Percentiles rank a stretch among this genome's conserved stretches.
These are phyloP conservation scores for Boletus sp. DNA, from an alignment of 768 basidiomycete species.

Conservation along the genomic window DNA sequence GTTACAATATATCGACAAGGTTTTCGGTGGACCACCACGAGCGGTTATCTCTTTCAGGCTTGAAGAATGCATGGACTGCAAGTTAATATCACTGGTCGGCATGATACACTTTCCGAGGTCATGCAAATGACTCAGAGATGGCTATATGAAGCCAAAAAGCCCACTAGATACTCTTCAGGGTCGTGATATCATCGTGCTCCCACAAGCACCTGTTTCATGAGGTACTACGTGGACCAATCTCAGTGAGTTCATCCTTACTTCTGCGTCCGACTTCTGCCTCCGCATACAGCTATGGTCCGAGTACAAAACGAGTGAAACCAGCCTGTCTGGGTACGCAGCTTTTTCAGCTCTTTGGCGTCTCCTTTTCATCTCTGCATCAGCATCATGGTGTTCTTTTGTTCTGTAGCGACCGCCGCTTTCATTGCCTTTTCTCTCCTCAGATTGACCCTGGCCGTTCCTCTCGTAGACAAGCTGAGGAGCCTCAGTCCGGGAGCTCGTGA, in stretches of 20 bases:
- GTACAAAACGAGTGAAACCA: slow-evolving; percentile 2
- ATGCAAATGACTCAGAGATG: not conserved
- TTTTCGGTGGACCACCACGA: not conserved
- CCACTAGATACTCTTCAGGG: not conserved
- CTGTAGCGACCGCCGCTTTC: not conserved
- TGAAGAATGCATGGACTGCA: not conserved
- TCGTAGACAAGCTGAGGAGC: slow-evolving; percentile 12
- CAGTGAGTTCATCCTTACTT: not conserved
- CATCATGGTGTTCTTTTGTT: slow-evolving; percentile 11
- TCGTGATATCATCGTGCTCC: not conserved
- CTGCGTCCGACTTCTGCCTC: not conserved
- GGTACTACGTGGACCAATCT: not conserved
- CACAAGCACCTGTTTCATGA: not conserved
- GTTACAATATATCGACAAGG: not conserved
- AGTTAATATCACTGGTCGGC: not conserved
- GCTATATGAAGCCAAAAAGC: not conserved
- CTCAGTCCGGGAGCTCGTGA: slow-evolving; percentile 20
- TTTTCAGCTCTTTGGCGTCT: not conserved
- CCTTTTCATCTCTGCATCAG: not conserved
- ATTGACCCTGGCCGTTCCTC: slow-evolving; percentile 7
- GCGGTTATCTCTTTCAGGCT: not conserved
- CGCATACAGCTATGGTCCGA: not conserved
- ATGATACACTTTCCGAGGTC: not conserved
- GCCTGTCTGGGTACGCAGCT: not conserved
- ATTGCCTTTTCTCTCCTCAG: slow-evolving; percentile 5